Percentiles rank a stretch among this genome's conserved stretches.
Evolutionary conservation across 208 protist genomes (phyloP).

Genomic region (Herpetomonas muscarum): DNA sequence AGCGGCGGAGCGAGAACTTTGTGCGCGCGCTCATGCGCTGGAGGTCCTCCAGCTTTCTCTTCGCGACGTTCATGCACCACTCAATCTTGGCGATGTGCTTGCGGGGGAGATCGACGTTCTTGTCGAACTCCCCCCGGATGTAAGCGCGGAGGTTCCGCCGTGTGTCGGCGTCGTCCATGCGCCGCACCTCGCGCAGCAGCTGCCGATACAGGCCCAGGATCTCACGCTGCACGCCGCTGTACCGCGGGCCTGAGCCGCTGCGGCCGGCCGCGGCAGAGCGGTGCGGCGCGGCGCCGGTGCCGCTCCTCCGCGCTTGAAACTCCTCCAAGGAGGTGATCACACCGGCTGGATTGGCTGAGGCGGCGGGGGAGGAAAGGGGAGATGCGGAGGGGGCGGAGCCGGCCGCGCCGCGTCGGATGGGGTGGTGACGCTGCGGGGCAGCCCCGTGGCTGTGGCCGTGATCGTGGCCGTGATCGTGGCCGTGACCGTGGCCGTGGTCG

Average conservation of each 20-base stretch:
- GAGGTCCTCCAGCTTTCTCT: constrained; percentile 82
- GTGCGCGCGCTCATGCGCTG: constrained; percentile 51
- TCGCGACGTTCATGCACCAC: constrained; percentile 76
- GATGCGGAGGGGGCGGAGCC: not conserved
- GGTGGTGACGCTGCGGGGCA: constrained; percentile 2
- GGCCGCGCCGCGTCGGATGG: not conserved
- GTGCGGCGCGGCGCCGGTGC: not conserved
- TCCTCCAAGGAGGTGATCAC: not conserved
- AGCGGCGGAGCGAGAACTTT: constrained; percentile 36
- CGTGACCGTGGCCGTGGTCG: constrained; percentile 2
- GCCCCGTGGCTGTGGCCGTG: constrained; percentile 3
- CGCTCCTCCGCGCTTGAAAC: not conserved
- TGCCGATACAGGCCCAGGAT: constrained; percentile 67
- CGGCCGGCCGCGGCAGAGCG: too few species aligned
- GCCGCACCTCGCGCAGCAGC: constrained; percentile 49
- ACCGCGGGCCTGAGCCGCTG: constrained; percentile 12
- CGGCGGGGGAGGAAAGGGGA: not conserved
- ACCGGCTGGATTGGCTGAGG: not conserved
- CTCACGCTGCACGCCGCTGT: constrained; percentile 81
- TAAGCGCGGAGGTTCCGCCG: constrained; percentile 34
- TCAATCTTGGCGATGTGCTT: constrained; percentile 75
- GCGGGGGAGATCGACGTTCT: constrained; percentile 51
- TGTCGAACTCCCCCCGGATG: constrained; percentile 75
- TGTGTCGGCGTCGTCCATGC: constrained; percentile 58
- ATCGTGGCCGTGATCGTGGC: not conserved